Base-by-base conservation (phyloP, 495 filamentous ascomycete genomes). In the Elasticomyces elasticus region DNA sequence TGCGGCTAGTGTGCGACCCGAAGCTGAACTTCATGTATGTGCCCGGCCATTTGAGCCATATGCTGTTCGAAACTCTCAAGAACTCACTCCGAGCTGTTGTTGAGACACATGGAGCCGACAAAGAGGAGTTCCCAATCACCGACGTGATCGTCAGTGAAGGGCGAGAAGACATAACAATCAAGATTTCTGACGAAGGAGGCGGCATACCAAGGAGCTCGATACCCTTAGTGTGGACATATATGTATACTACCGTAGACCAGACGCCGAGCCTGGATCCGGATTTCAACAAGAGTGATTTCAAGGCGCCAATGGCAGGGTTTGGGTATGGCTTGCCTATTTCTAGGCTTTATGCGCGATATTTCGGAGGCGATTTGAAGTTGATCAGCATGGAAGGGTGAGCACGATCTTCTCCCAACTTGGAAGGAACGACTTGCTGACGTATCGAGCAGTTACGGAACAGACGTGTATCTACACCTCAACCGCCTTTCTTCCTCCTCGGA, bases 351-450 rank as follows among this genome's bases (percentile, higher is more conserved):
- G 94, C 92, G 50, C 75, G 92, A 55, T 98, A 98, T 71, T 98
- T 98, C 67, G 92, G 92, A 30, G 92, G 92, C 38, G 92, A 98
- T 68, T 68, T 98, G 59, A 97, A 96, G 66, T 66, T 98, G 71
- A 98, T 97, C 63, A 96, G 91, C 66, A 96, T 98, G 92, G 92
- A 98, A 74, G 92, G 92, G 92, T 95, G 74, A 73, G 88, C 70
- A 23, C 25, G n/a, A 12, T 30, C 17, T 10, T 40, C 10, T 19
- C 5, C 19, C 19, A 51, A 27, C 4, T 5, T 24, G 45, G n/a
- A 24, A 19, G 45, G 25, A 31, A 13, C 45, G 20, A 27, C 7
- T 40, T 19, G 31, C 48, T 51, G 19, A 51, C 48, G 5, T 9
- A 19, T 6, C 25, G 19, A 4, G 61, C 58, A 98, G 92, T 37